phyloP scores from a whole-genome alignment of 2,329 filamentous ascomycete genomes.

The Ampelomyces quisqualis region DNA sequence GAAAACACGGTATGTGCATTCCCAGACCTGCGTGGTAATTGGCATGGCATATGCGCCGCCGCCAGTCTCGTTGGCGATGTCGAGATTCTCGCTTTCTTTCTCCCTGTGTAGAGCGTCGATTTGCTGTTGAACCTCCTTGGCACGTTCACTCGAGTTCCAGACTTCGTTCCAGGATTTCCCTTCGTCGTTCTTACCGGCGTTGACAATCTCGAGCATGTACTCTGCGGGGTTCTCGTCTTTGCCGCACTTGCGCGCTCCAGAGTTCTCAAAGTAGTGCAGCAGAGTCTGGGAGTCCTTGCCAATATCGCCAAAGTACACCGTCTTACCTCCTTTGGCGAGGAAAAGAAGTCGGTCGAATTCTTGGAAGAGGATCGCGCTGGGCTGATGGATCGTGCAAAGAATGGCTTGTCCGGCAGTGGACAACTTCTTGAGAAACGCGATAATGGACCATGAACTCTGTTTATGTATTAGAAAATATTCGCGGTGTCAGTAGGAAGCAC shows the following conservation, averaged over 20 bases:
- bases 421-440: slow-evolving; percentile 62
- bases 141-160: slow-evolving; percentile 37
- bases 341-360: slow-evolving; percentile 50
- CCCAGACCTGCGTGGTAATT: slow-evolving; percentile 34
- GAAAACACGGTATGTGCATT: slow-evolving; percentile 47
- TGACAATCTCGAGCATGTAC: slow-evolving; percentile 65
- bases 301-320: slow-evolving; percentile 52
- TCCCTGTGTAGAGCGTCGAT: slow-evolving; percentile 46
- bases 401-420: slow-evolving; percentile 52
- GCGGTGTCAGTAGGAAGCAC: no score
- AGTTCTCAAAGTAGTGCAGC: slow-evolving; percentile 59
- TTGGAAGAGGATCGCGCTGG: slow-evolving; percentile 48
- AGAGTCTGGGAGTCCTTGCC: slow-evolving; percentile 47
- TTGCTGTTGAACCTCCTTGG: slow-evolving; percentile 35
- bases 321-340: slow-evolving; percentile 48
- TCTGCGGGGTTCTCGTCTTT: slow-evolving; percentile 71
- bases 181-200: slow-evolving; percentile 34
- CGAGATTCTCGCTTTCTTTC: slow-evolving; percentile 28
- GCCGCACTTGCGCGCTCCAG: slow-evolving; percentile 62
- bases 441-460: slow-evolving; percentile 62
- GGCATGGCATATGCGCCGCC: slow-evolving; percentile 50
- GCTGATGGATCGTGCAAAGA: slow-evolving; percentile 52
- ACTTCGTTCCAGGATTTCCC: slow-evolving; percentile 45
- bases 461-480: neutral
- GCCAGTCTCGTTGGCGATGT: slow-evolving; percentile 36